Percentiles rank a stretch among this genome's conserved stretches.
These are phyloP conservation scores for Agarophyton chilense DNA, from an alignment of 23 red algal genomes.

Conservation along the genomic window DNA sequence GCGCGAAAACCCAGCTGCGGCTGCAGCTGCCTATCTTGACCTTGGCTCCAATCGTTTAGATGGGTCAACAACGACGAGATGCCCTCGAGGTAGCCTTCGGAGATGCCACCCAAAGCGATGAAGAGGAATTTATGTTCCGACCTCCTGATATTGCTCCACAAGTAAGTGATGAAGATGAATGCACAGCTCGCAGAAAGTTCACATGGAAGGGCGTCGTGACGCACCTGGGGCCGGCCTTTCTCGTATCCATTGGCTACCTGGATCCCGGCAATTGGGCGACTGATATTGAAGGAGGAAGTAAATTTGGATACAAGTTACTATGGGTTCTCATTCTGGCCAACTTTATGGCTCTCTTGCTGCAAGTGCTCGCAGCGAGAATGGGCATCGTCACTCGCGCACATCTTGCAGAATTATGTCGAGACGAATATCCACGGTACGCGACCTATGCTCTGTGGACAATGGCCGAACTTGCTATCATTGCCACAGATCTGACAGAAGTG, in stretches of 20 bases:
- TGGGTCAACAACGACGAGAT: conserved; percentile 65
- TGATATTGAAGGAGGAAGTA: conserved; percentile 81
- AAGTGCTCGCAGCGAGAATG: conserved; percentile 87
- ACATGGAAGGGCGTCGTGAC: conserved; percentile 70
- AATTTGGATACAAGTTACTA: conserved; percentile 91
- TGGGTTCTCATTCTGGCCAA: conserved; percentile 95
- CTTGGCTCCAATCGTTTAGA: neutral
- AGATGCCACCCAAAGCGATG: conserved; percentile 59
- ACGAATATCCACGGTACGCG: conserved; percentile 77
- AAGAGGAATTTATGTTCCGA: conserved; percentile 67
- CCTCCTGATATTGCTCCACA: conserved; percentile 36
- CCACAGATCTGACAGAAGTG: conserved; percentile 95
- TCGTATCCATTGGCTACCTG: conserved; percentile 87
- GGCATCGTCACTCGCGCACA: conserved; percentile 90
- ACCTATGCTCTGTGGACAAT: conserved; percentile 75
- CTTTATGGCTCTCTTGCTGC: conserved; percentile 79
- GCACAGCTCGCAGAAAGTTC: conserved; percentile 39
- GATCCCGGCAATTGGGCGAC: conserved; percentile 84
- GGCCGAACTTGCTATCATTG: conserved; percentile 89
- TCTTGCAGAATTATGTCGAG: conserved; percentile 91
- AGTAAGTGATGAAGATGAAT: conserved; percentile 5
- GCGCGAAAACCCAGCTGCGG: neutral
- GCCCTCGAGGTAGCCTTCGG: conserved; percentile 61
- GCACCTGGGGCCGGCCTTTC: conserved; percentile 96
- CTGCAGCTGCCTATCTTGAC: neutral